phyloP scores from a whole-genome alignment of 1,139 yeast genomes.

The Magnusiomyces ingens region DNA sequence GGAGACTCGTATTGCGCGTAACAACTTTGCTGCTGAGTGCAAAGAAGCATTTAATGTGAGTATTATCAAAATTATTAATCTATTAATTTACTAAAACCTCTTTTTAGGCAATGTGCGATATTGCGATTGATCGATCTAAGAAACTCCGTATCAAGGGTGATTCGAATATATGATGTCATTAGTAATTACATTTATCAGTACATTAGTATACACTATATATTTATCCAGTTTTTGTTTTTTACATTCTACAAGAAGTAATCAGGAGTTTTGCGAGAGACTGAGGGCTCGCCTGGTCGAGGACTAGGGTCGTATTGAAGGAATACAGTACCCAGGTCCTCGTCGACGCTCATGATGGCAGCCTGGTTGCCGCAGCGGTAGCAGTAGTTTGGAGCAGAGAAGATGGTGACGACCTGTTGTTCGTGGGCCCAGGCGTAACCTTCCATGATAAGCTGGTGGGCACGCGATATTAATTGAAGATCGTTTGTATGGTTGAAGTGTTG shows the following conservation, averaged over 20 bases:
- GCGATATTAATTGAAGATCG: constrained; percentile 77
- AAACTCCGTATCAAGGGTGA: constrained; percentile 19
- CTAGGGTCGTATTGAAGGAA: constrained; percentile 83
- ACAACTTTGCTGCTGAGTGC: constrained; percentile 49
- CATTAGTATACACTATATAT: not conserved
- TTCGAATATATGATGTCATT: not conserved
- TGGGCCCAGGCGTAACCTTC: constrained; percentile 74
- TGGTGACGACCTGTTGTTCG: constrained; percentile 74
- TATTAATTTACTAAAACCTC: constrained; percentile 5
- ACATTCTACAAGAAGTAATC: constrained; percentile 71
- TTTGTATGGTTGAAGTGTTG: constrained; percentile 74
- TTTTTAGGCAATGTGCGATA: constrained; percentile 71
- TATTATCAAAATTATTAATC: not conserved
- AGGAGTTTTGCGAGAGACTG: constrained; percentile 90
- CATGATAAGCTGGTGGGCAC: constrained; percentile 98
- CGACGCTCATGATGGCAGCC: constrained; percentile 98
- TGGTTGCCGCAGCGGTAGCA: constrained; percentile 98
- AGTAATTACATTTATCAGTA: not conserved
- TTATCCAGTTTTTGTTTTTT: constrained; percentile 1
- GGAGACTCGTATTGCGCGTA: constrained; percentile 51
- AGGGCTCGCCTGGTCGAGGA: constrained; percentile 93
- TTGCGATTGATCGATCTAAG: constrained; percentile 66
- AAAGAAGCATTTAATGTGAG: constrained; percentile 55
- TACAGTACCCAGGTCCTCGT: constrained; percentile 37
- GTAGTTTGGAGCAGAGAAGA: constrained; percentile 94